phyloP scores from a whole-genome alignment of 2,329 filamentous ascomycete genomes.

The Hypoxylon sp. region DNA sequence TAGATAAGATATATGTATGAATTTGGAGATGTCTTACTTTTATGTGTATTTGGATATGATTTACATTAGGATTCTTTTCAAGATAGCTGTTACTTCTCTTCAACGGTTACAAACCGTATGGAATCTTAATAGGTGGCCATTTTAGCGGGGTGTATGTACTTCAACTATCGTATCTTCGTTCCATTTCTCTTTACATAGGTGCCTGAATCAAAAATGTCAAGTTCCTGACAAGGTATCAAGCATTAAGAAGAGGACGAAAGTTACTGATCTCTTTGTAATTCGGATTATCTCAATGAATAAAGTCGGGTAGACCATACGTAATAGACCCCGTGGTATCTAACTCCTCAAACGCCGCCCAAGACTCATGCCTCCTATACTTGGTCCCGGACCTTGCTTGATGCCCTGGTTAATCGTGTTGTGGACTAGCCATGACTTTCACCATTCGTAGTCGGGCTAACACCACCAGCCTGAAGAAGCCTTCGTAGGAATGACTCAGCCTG shows the following conservation, averaged over 20 bases:
- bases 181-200: no score
- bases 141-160: neutral
- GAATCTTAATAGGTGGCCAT: neutral
- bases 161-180: neutral
- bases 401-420: neutral
- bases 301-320: neutral
- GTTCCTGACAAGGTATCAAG: neutral
- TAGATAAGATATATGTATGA: neutral
- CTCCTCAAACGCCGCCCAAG: conserved; percentile 41
- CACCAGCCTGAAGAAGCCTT: conserved; percentile 33
- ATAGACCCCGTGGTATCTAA: conserved; percentile 21
- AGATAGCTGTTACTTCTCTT: neutral
- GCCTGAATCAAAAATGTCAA: neutral
- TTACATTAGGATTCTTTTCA: neutral
- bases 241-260: neutral
- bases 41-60: neutral
- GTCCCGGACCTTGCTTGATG: neutral
- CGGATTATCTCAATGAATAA: neutral
- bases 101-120: neutral
- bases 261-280: neutral
- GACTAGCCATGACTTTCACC: neutral
- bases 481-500: conserved; percentile 48
- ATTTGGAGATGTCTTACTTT: neutral
- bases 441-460: conserved; percentile 11
- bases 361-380: conserved; percentile 20